Evolutionary conservation across 1,139 yeast genomes (phyloP).

Genomic region (Yamadazyma membranifaciens): DNA sequence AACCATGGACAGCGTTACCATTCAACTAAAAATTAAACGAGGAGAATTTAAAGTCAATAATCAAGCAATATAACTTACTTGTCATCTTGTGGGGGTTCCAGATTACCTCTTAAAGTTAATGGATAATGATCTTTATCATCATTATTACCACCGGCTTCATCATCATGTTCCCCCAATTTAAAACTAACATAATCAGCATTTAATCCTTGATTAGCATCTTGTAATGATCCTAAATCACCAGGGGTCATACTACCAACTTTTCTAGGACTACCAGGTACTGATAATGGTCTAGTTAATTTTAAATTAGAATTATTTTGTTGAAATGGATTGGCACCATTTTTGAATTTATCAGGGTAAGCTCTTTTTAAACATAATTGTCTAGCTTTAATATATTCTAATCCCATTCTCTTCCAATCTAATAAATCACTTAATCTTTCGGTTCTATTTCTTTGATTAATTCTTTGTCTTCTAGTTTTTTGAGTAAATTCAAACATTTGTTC

Average conservation of each 20-base stretch:
- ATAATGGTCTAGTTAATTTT: constrained; percentile 86
- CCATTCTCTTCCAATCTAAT: constrained; percentile 98
- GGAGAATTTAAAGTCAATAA: too few relatives aligned
- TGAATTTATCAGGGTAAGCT: constrained; percentile 88
- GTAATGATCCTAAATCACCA: constrained; percentile 95
- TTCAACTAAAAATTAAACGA: too few relatives aligned
- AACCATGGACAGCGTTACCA: too few relatives aligned
- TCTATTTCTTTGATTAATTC: constrained; percentile 96
- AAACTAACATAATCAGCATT: constrained; percentile 82
- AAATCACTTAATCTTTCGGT: constrained; percentile 91
- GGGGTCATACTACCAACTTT: constrained; percentile 82
- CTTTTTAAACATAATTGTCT: constrained; percentile 88
- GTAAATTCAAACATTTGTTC: constrained; percentile 89
- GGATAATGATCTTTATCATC: constrained; percentile 32
- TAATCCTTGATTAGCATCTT: constrained; percentile 74
- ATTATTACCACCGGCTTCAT: constrained; percentile 34
- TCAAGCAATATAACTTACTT: too few relatives aligned
- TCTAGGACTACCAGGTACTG: constrained; percentile 95
- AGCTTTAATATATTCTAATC: constrained; percentile 92
- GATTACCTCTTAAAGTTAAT: constrained; percentile 45
- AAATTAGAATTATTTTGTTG: constrained; percentile 44
- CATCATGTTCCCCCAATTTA: constrained; percentile 56
- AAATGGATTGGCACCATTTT: constrained; percentile 62
- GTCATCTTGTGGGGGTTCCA: constrained; percentile 33
- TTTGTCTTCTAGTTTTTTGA: constrained; percentile 88